Base-by-base conservation (phyloP, 108 stramenopile species). In the Nitzschia inconspicua region DNA sequence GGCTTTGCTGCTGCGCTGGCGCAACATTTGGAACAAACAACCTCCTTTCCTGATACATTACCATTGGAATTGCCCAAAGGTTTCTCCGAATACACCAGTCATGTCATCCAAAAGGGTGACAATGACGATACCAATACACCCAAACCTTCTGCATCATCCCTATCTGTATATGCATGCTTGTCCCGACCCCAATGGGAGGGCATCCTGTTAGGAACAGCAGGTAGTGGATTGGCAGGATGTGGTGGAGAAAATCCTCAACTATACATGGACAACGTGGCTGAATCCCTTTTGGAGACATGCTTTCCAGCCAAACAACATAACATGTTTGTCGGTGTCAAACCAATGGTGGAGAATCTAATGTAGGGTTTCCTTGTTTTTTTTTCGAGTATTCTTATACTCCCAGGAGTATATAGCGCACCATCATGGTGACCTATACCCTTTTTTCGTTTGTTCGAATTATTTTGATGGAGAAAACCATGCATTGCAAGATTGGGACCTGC, bases 281-380 rank as follows among this genome's bases (percentile, higher is more conserved):
- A 86, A 52, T 67, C 83, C 4, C 73, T 85, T 23, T 63, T 86
- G 55, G 85, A 83, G 13, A 63, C 57, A 10, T 69, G 73, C 36
- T 66, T 86, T 4, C 84, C 84, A 8, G 73, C 77, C 25, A 86
- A 84, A 63, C 79, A 79, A 55, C 72, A 72, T 13, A n/a, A n/a
- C n/a, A 52, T 85, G 36, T 86, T 90, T 75, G 78, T 71, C 6
- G 76, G 83, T 7, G 79, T 66, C n/a, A 48, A 64, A 11, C 78
- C 84, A 6, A 89, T 89, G 57, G 84, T 89, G 42, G 88, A 89
- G 55, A 86, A 79, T 56, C 54, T 89, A 40, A 65, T 80, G 46
- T 84, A 70, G 24, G 48, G 24, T 50, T 9, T 26, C 36, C 36
- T 10, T 10, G 13, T 13, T n/a, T n/a, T n/a, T n/a, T n/a, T n/a